Conservation (phyloP, 1,139 yeast species). For the Nakaseomyces bracarensis region DNA sequence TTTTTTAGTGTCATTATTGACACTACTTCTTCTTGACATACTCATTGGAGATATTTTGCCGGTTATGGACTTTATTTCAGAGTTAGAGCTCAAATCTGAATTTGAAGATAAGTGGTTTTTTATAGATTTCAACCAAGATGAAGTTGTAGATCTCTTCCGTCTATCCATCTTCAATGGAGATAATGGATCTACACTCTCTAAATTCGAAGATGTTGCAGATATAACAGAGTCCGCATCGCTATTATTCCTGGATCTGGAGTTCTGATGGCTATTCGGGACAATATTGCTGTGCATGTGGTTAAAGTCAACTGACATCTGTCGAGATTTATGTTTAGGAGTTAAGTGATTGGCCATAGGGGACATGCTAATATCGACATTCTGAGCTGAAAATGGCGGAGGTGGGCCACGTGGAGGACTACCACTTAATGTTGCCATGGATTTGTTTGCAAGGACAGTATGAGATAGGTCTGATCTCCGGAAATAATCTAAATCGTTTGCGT, state of each 20-base stretch:
- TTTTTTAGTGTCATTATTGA: not conserved
- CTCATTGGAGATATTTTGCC: constrained; percentile 4
- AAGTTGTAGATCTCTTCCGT: not conserved
- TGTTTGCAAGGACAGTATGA: not conserved
- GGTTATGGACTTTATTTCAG: not conserved
- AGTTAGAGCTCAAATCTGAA: not conserved
- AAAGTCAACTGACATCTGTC: not conserved
- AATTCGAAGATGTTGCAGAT: not conserved
- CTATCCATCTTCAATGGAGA: not conserved
- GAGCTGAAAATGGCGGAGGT: constrained; percentile 1
- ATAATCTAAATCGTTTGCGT: not conserved
- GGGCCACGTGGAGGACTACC: not conserved
- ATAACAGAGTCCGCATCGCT: constrained; percentile 2
- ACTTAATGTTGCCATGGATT: no score
- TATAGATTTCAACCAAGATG: constrained; percentile 1
- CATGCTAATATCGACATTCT: not conserved
- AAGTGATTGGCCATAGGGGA: not conserved
- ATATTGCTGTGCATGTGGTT: constrained; percentile 2
- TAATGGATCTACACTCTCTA: not conserved
- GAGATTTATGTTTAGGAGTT: not conserved
- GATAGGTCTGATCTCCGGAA: not conserved
- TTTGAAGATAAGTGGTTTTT: constrained; percentile 1
- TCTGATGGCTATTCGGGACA: not conserved
- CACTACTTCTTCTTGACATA: constrained; percentile 2
- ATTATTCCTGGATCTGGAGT: not conserved